phyloP scores from a whole-genome alignment of 2,329 filamentous ascomycete genomes.

The Phialocephala subalpina region DNA sequence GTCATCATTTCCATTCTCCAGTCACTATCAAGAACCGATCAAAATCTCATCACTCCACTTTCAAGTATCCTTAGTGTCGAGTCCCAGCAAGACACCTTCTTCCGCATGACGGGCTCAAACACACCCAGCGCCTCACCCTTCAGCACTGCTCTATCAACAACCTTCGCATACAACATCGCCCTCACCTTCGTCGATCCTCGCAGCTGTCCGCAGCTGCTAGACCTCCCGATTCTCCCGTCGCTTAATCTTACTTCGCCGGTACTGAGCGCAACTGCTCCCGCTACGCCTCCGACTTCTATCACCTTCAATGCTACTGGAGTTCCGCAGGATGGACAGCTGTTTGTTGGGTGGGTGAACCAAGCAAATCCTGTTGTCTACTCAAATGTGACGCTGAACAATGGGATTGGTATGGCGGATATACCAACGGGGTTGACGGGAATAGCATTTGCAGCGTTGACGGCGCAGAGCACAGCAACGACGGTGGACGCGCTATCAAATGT shows the following conservation, averaged over 20 bases:
- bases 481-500: constrained; percentile 19
- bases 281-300: constrained; percentile 14
- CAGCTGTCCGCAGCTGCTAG: constrained; percentile 16
- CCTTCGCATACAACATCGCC: constrained; percentile 20
- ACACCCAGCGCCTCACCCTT: constrained; percentile 21
- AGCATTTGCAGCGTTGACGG: constrained; percentile 20
- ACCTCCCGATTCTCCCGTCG: constrained; percentile 13
- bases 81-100: constrained; percentile 22
- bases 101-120: constrained; percentile 19
- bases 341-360: constrained; percentile 21
- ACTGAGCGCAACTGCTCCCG: constrained; percentile 17
- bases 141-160: constrained; percentile 12
- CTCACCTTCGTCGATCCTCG: constrained; percentile 17
- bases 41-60: constrained; percentile 9
- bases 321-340: not conserved
- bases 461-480: constrained; percentile 16
- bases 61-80: constrained; percentile 17
- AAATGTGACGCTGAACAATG: constrained; percentile 15
- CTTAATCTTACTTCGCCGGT: constrained; percentile 19
- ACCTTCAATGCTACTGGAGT: constrained; percentile 15
- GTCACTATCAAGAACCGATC: not conserved
- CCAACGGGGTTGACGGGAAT: constrained; percentile 20
- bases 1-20: constrained; percentile 14
- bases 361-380: constrained; percentile 17
- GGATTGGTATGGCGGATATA: constrained; percentile 12